A percentile compares a stretch with the other conserved stretches of the same genome.
Conservation (phyloP, 345 rosid genomes). For the Aquilaria malaccensis region DNA sequence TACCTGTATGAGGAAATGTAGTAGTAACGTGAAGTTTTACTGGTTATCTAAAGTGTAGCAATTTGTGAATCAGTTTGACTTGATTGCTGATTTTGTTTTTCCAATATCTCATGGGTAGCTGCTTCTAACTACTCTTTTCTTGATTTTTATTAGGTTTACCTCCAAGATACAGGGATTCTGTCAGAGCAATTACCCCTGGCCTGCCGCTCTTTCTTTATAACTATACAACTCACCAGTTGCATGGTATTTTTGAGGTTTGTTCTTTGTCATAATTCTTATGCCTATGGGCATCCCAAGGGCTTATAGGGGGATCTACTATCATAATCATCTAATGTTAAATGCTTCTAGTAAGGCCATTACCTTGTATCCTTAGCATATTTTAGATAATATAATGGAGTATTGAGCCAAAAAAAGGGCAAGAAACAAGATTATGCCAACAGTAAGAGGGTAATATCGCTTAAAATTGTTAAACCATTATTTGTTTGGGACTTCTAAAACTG, state of each 20-base stretch:
- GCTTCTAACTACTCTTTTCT: slow-evolving; percentile 8
- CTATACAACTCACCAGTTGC: slow-evolving; percentile 95
- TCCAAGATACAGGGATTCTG: slow-evolving; percentile 97
- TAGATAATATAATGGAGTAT: too few relatives aligned
- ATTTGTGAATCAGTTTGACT: neutral
- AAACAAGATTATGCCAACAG: too few relatives aligned
- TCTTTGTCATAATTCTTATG: neutral
- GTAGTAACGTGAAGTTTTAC: too few relatives aligned
- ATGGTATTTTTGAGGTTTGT: slow-evolving; percentile 97
- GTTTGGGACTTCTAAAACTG: neutral
- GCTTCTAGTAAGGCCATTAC: too few relatives aligned
- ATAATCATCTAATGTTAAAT: too few relatives aligned
- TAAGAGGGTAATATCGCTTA: neutral
- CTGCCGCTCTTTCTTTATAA: slow-evolving; percentile 93
- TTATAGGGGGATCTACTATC: too few relatives aligned
- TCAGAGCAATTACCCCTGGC: slow-evolving; percentile 96
- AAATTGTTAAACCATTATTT: neutral
- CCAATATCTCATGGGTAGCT: neutral
- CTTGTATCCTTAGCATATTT: too few relatives aligned
- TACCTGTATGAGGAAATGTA: neutral
- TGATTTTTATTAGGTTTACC: slow-evolving; percentile 64
- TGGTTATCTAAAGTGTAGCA: too few relatives aligned
- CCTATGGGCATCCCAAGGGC: too few relatives aligned
- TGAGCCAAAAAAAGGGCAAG: too few relatives aligned
- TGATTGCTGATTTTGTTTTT: slow-evolving; percentile 1